Conservation (phyloP, 2,329 filamentous ascomycete species). For the Aspergillus chevalieri region DNA sequence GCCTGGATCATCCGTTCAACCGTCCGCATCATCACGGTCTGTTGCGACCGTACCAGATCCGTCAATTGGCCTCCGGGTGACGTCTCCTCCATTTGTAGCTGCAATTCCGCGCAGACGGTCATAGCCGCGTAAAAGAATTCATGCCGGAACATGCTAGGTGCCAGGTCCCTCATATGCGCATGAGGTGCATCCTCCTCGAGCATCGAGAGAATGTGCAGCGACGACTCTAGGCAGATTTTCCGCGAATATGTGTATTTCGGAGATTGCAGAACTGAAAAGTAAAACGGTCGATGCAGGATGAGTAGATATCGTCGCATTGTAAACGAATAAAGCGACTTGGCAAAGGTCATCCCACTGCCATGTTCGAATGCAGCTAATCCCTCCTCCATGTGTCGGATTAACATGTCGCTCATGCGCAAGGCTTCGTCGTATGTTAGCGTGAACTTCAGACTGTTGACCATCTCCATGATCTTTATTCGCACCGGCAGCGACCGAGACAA, state of each 20-base stretch:
- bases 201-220: slow-evolving; percentile 29
- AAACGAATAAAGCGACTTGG: slow-evolving; percentile 42
- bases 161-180: slow-evolving; percentile 23
- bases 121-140: slow-evolving; percentile 28
- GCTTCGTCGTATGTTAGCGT: slow-evolving; percentile 28
- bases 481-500: slow-evolving; percentile 23
- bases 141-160: slow-evolving; percentile 31
- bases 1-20: slow-evolving; percentile 24
- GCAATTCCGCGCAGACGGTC: slow-evolving; percentile 28
- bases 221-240: slow-evolving; percentile 31
- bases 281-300: slow-evolving; percentile 45
- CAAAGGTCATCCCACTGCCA: slow-evolving; percentile 18
- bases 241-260: slow-evolving; percentile 33
- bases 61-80: slow-evolving; percentile 13
- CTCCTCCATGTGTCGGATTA: slow-evolving; percentile 18
- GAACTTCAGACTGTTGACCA: slow-evolving; percentile 26
- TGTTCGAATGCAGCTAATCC: slow-evolving; percentile 19
- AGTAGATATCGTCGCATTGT: slow-evolving; percentile 52
- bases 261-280: slow-evolving; percentile 25
- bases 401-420: slow-evolving; percentile 23
- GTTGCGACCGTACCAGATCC: slow-evolving; percentile 27
- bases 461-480: slow-evolving; percentile 24
- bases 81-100: slow-evolving; percentile 22
- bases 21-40: slow-evolving; percentile 22
- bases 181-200: slow-evolving; percentile 15